phyloP scores from a whole-genome alignment of 805 yeast genomes.

The Lipomyces yamanashiensis region DNA sequence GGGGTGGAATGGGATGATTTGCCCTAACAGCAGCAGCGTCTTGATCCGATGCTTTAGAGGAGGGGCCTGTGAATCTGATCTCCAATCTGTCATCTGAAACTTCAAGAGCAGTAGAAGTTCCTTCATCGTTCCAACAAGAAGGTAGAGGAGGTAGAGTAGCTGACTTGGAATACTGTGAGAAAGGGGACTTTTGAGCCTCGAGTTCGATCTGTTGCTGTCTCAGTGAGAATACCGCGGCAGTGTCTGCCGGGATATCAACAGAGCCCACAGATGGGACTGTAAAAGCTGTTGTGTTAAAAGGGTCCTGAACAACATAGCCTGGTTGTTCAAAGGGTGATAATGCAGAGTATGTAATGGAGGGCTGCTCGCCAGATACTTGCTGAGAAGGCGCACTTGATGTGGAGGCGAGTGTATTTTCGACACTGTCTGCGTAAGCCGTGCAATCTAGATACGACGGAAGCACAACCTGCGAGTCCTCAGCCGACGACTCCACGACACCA shows the following conservation, averaged over 20 bases:
- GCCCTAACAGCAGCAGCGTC: conserved; percentile 36
- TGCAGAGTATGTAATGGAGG: neutral
- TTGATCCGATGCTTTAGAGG: conserved; percentile 28
- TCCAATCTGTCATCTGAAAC: conserved; percentile 26
- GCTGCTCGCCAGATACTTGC: neutral
- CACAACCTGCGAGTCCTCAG: neutral
- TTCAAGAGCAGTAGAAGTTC: conserved; percentile 21
- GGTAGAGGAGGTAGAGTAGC: conserved; percentile 28
- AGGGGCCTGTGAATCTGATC: conserved; percentile 24
- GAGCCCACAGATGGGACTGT: conserved; percentile 15
- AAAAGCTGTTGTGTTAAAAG: conserved; percentile 3
- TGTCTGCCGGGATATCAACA: conserved; percentile 5
- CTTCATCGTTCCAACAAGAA: conserved; percentile 28
- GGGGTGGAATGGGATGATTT: conserved; percentile 46
- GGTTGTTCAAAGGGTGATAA: neutral
- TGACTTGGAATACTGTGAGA: neutral
- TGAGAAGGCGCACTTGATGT: neutral
- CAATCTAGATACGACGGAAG: conserved; percentile 17
- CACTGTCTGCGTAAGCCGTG: conserved; percentile 18
- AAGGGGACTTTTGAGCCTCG: neutral
- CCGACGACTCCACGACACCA: neutral
- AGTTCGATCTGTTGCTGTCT: conserved; percentile 7
- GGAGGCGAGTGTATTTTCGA: conserved; percentile 8
- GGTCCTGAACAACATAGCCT: conserved; percentile 11
- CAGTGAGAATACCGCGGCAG: conserved; percentile 5